Evolutionary conservation across 139 green algal species (phyloP), one percentile per base, ranked within the genome.

Genomic region (Zygnema cylindricum): DNA sequence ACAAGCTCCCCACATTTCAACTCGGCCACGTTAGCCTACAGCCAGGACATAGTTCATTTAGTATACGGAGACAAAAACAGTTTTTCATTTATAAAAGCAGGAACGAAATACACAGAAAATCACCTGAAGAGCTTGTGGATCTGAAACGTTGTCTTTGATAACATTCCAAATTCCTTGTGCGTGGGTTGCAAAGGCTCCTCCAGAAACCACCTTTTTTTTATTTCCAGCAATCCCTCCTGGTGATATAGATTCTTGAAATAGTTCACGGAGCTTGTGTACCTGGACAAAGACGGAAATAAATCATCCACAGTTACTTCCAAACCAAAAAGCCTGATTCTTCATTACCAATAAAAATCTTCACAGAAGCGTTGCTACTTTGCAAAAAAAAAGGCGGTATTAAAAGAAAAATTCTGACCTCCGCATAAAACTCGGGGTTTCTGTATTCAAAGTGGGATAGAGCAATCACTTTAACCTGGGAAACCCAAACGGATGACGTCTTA

Each of bases 381-480:
- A n/a, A n/a, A n/a, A n/a, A n/a, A n/a, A n/a, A n/a, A n/a, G n/a
- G n/a, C 49, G 7, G 7, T 25, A 7, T 25, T 63, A 16, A 63
- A 16, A 16, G 16, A 63, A 63, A 63, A 7, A 16, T 2, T 11
- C 82, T 88, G 0, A 88, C 85, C 77, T 98, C 96, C 25, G 94
- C 95, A 43, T 91, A 38, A 85, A 99, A 99, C 38, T 98, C 94
- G 76, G 98, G 96, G 38, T 96, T 90, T 40, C 93, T 94, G 77
- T 98, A 95, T 91, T 99, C 97, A 90, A 95, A 99, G 91, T 98
- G 97, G 38, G 95, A 92, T 81, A 99, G 93, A 0, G 86, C 86
- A 36, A 93, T 93, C 11, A 95, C 93, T 78, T 95, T 89, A 0
- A 98, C 87, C 95, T 97, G 94, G 11, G 54, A 25, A 82, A n/a